Evolutionary conservation across 495 filamentous ascomycete species (phyloP).

Genomic region (Sabuloglossum arenarium): DNA sequence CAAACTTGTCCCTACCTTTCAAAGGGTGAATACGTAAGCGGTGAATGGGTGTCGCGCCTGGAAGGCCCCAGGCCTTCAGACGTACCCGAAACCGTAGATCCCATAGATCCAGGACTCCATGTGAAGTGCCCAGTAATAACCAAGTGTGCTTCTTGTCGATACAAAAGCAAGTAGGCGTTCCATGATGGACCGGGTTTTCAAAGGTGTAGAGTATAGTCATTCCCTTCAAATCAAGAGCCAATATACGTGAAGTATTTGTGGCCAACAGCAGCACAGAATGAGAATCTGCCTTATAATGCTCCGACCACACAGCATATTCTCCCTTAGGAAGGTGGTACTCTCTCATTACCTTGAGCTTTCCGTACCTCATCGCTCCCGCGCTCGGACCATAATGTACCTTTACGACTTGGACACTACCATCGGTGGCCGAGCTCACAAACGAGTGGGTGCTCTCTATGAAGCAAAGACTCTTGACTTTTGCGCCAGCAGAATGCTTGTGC

Average conservation of each 20-base stretch:
- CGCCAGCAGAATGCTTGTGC: slow-evolving; percentile 45
- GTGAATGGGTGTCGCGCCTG: slow-evolving; percentile 63
- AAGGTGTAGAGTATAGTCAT: slow-evolving; percentile 68
- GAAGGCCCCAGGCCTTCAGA: slow-evolving; percentile 73
- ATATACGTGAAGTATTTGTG: slow-evolving; percentile 63
- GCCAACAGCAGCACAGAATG: slow-evolving; percentile 66
- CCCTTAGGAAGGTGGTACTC: slow-evolving; percentile 54
- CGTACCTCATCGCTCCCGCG: slow-evolving; percentile 43
- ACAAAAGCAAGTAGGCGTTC: slow-evolving; percentile 83
- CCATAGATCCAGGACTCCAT: slow-evolving; percentile 88
- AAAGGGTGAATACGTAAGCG: slow-evolving; percentile 56
- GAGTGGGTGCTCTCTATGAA: slow-evolving; percentile 91
- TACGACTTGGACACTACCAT: slow-evolving; percentile 79
- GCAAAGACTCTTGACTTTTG: slow-evolving; percentile 56
- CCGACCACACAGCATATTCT: slow-evolving; percentile 77
- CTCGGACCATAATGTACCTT: slow-evolving; percentile 54
- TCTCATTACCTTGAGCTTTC: slow-evolving; percentile 51
- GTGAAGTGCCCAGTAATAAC: slow-evolving; percentile 78
- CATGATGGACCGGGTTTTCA: slow-evolving; percentile 83
- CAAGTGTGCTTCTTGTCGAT: slow-evolving; percentile 67
- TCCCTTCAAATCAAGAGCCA: slow-evolving; percentile 71
- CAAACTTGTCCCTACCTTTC: slow-evolving; percentile 54
- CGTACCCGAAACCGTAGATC: slow-evolving; percentile 83
- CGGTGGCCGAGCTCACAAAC: slow-evolving; percentile 72
- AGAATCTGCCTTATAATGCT: slow-evolving; percentile 70